Conservation (phyloP, 2,329 filamentous ascomycete species). For the Sporothrix globosa region DNA sequence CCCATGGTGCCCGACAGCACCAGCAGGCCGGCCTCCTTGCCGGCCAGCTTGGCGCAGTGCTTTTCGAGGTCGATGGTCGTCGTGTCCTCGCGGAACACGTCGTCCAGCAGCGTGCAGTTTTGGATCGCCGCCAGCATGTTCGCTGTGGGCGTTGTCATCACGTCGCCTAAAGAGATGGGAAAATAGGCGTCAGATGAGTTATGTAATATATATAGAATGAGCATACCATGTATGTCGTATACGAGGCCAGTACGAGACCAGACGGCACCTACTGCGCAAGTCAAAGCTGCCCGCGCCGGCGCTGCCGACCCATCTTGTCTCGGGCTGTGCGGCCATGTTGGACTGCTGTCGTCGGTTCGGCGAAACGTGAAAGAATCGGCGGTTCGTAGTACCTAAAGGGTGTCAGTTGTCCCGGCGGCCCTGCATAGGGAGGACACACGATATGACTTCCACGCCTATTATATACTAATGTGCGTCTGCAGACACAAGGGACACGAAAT, state of each 20-base stretch:
- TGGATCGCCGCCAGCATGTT: constrained; percentile 82
- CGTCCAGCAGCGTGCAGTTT: constrained; percentile 75
- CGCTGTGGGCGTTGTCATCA: constrained; percentile 71
- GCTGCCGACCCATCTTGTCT: constrained; percentile 42
- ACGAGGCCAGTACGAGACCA: background rate
- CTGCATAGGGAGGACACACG: background rate
- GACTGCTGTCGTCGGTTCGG: constrained; percentile 9
- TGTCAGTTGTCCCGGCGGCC: background rate
- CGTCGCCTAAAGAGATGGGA: constrained; percentile 48
- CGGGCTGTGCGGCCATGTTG: constrained; percentile 23
- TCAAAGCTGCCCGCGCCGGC: constrained; percentile 43
- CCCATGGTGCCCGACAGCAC: constrained; percentile 93
- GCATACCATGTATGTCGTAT: background rate
- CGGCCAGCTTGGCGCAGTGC: constrained; percentile 71
- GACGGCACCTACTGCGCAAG: constrained; percentile 41
- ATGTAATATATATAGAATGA: too few relatives aligned
- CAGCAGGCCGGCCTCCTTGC: constrained; percentile 76
- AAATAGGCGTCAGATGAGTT: too few relatives aligned
- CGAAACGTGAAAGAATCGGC: background rate
- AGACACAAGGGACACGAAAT: background rate
- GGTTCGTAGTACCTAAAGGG: background rate
- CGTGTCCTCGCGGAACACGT: constrained; percentile 79
- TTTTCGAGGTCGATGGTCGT: constrained; percentile 77
- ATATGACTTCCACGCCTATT: background rate
- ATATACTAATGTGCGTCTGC: background rate